A percentile compares a stretch with the other conserved stretches of the same genome.
Conservation (phyloP, 768 basidiomycete species). For the Favolaschia claudopus region DNA sequence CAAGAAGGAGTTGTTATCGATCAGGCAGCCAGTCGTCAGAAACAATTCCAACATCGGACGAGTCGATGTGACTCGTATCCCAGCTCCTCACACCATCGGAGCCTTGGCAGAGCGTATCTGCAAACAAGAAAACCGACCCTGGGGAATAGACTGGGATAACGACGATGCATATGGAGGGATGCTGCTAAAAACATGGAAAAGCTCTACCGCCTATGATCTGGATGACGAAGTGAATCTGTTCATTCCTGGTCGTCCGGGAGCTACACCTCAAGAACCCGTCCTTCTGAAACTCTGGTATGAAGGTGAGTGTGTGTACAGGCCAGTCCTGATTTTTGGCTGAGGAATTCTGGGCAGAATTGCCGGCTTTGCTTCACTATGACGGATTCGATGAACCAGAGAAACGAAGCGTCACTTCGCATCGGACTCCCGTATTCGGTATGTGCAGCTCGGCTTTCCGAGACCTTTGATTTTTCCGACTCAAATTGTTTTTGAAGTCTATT, state of each 20-base stretch:
- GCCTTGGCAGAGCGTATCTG: not conserved
- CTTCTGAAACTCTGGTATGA: not conserved
- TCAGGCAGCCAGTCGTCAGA: not conserved
- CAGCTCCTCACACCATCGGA: not conserved
- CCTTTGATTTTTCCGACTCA: too few relatives aligned
- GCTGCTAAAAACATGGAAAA: not conserved
- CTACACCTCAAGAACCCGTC: not conserved
- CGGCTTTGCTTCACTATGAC: too few relatives aligned
- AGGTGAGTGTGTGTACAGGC: too few relatives aligned
- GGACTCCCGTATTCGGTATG: too few relatives aligned
- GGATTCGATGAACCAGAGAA: too few relatives aligned
- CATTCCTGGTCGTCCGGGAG: not conserved
- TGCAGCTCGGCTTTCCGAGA: too few relatives aligned
- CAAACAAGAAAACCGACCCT: not conserved
- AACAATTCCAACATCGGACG: conserved; percentile 1
- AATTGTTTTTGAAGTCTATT: too few relatives aligned
- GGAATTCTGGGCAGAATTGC: too few relatives aligned
- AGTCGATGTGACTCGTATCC: not conserved
- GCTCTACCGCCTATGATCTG: not conserved
- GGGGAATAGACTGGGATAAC: not conserved
- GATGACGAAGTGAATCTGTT: not conserved
- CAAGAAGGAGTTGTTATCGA: not conserved
- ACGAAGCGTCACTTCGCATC: too few relatives aligned
- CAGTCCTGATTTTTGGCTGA: too few relatives aligned
- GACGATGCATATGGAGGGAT: not conserved